A percentile compares a stretch with the other conserved stretches of the same genome.
These are phyloP conservation scores for Podospora appendiculata DNA, from an alignment of 495 filamentous ascomycete genomes.

Conservation along the genomic window DNA sequence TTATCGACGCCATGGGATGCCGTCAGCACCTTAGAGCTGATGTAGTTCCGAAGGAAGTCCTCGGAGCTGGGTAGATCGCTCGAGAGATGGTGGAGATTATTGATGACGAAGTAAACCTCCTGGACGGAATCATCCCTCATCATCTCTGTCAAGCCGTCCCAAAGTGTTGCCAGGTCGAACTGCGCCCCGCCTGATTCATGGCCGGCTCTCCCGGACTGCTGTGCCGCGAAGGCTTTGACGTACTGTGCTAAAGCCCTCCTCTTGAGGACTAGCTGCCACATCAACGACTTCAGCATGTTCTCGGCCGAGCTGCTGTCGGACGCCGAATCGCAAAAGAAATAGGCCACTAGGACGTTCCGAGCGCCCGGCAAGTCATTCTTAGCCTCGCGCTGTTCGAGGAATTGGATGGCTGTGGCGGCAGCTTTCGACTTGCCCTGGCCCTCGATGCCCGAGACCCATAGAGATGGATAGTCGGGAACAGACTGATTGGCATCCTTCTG, in stretches of 20 bases:
- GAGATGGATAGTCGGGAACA: not conserved
- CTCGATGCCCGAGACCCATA: constrained; percentile 7
- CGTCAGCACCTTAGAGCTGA: not conserved
- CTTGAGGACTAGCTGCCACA: constrained; percentile 8
- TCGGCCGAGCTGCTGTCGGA: constrained; percentile 3
- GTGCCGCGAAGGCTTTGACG: constrained; percentile 6
- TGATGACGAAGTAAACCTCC: constrained; percentile 9
- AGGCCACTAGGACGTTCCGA: constrained; percentile 1
- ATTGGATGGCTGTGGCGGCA: constrained; percentile 1
- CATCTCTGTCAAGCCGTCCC: constrained; percentile 8
- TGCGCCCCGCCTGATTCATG: not conserved
- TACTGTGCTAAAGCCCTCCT: constrained; percentile 5
- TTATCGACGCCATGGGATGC: not conserved
- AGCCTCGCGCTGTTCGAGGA: not conserved
- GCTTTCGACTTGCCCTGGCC: constrained; percentile 9
- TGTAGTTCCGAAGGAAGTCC: constrained; percentile 1
- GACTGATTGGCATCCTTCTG: not conserved
- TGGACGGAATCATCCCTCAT: constrained; percentile 1
- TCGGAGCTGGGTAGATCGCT: not conserved
- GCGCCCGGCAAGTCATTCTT: not conserved
- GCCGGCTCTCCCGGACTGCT: not conserved
- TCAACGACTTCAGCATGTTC: constrained; percentile 6
- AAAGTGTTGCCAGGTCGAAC: constrained; percentile 5
- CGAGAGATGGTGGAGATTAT: constrained; percentile 5
- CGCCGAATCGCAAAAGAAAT: constrained; percentile 6